Base-by-base conservation (phyloP, 805 yeast species). In the Peterozyma toletana region DNA sequence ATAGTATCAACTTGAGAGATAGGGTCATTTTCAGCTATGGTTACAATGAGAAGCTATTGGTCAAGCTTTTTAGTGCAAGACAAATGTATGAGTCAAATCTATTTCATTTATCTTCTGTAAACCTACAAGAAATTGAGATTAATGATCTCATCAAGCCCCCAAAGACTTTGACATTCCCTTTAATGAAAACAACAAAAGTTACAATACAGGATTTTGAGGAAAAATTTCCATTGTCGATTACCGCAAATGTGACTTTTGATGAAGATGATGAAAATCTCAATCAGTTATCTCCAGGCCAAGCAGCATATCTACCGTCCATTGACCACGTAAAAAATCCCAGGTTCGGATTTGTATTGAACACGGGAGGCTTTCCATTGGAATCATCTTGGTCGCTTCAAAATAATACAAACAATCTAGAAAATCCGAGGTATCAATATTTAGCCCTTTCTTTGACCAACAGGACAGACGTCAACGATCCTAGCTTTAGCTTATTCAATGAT, bases 341-440 rank as follows among this genome's bases (percentile, higher is more conserved):
- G 9, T 33, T 27, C 3, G 75, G 75, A 0, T 53, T 65, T 9
- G 60, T 75, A 2, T 40, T 73, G 14, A 75, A 77, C 50, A 62
- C 69, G 0, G 84, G 85, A 0, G 76, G 77, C 0, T 57, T 70
- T 9, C 62, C 79, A 1, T 71, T 83, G 0, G 72, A 77, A 16
- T 53, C 73, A 45, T 70, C 73, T 9, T 82, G 87, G 87, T 51
- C 68, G 5, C 67, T 64, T 1, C 57, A 56, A 7, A 55, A 61
- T 3, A 48, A 44, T 42, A 58, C 33, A 21, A 48, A 52, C 2
- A 49, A 41, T 36, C 30, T 15, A n/a, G 9, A 30, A 10, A 36
- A 18, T 36, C 16, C 48, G n/a, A 48, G 48, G 2, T 41, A 44
- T 7, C 77, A 71, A 44, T 70, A 66, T 46, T 52, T 82, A 37